A percentile compares a stretch with the other conserved stretches of the same genome.
Evolutionary conservation across 148 eudicot species (phyloP).

Genomic region (Fagopyrum esculentum): DNA sequence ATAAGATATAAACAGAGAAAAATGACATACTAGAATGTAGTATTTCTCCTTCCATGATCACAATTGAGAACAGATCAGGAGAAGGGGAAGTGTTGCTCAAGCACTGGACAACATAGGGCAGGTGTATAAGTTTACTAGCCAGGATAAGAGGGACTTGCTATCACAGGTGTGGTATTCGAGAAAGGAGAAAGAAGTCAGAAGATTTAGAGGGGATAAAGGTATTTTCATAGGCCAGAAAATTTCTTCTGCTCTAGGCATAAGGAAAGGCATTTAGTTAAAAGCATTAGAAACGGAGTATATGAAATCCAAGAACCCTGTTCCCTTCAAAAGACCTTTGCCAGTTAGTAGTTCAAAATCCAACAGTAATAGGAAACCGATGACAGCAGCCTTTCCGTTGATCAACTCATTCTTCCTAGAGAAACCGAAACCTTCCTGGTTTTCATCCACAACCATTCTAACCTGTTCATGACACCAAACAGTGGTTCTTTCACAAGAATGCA

Average conservation of each 20-base stretch:
- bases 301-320: constrained; percentile 97
- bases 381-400: constrained; percentile 94
- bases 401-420: constrained; percentile 66
- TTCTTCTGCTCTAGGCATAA: constrained; percentile 7
- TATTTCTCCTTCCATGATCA: constrained; percentile 5
- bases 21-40: not conserved
- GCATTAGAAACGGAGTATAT: constrained; percentile 62
- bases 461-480: constrained; percentile 18
- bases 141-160: not conserved
- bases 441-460: constrained; percentile 94
- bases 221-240: not conserved
- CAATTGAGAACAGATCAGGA: not conserved
- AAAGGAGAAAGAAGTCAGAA: constrained; percentile 5
- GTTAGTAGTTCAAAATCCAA: constrained; percentile 92
- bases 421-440: constrained; percentile 67
- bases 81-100: constrained; percentile 3
- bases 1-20: constrained; percentile 8
- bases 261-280: constrained; percentile 32
- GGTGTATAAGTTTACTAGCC: not conserved
- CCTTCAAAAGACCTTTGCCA: constrained; percentile 90
- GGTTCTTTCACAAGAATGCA: not conserved
- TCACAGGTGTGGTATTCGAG: not conserved
- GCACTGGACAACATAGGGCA: not conserved
- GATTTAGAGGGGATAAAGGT: constrained; percentile 2
- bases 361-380: constrained; percentile 77